Evolutionary conservation across 2,329 filamentous ascomycete species (phyloP).

Genomic region (Alternaria ethzedia): DNA sequence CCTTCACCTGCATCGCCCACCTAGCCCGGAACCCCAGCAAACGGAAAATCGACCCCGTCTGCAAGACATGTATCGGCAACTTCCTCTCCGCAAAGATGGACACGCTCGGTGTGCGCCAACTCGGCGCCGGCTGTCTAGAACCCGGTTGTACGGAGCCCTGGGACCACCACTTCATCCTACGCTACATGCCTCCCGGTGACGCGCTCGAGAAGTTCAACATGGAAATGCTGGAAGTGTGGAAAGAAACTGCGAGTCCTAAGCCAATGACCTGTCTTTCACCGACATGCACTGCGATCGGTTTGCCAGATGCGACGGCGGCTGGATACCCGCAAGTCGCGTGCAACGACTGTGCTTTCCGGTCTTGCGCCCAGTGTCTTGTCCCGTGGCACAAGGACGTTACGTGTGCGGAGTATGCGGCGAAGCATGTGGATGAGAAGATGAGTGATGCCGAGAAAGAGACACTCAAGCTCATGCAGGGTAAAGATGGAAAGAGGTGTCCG

Average conservation of each 20-base stretch:
- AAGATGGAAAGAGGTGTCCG: conserved; percentile 36
- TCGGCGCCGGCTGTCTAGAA: conserved; percentile 31
- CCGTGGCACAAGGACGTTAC: conserved; percentile 35
- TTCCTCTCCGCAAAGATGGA: conserved; percentile 30
- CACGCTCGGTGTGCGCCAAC: conserved; percentile 24
- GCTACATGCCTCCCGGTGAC: conserved; percentile 23
- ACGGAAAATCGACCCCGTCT: conserved; percentile 33
- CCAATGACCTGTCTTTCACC: conserved; percentile 24
- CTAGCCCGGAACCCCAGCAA: conserved; percentile 26
- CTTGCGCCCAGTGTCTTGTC: conserved; percentile 29
- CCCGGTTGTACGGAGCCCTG: conserved; percentile 28
- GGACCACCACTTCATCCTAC: conserved; percentile 23
- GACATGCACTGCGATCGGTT: conserved; percentile 18
- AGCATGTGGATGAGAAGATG: conserved; percentile 27
- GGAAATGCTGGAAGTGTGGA: conserved; percentile 32
- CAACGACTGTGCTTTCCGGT: conserved; percentile 21
- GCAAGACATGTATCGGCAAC: conserved; percentile 33
- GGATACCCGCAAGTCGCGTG: conserved; percentile 38
- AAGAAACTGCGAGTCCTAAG: conserved; percentile 10
- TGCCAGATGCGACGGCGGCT: conserved; percentile 19
- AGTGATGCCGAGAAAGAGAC: conserved; percentile 28
- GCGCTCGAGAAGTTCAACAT: conserved; percentile 33
- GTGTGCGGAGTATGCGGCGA: conserved; percentile 28
- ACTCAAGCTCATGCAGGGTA: conserved; percentile 30
- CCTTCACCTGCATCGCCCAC: conserved; percentile 29